These are phyloP conservation scores for Myxozyma geophila DNA, from an alignment of 805 yeast species.

Conservation along the genomic window DNA sequence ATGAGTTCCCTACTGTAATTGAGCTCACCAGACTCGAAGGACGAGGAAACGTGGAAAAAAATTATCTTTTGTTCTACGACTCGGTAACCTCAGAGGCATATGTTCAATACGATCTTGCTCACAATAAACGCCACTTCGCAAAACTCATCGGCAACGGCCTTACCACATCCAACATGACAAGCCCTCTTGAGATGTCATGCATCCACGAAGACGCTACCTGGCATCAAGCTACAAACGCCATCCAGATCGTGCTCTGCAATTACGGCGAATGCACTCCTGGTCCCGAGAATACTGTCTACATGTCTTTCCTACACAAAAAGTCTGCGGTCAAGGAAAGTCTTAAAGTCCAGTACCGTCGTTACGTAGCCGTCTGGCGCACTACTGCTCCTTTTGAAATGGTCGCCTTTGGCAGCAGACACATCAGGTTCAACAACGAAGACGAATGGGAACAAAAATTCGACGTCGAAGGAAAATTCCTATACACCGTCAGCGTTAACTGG, in stretches of 20 bases:
- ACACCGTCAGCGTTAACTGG: slow-evolving; percentile 35
- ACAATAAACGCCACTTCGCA: slow-evolving; percentile 27
- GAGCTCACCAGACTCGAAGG: slow-evolving; percentile 33
- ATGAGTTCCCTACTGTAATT: slow-evolving; percentile 29
- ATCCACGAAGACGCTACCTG: slow-evolving; percentile 29
- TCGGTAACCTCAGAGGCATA: slow-evolving; percentile 18
- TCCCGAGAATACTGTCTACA: slow-evolving; percentile 31
- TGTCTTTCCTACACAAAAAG: slow-evolving; percentile 31
- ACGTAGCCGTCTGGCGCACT: slow-evolving; percentile 31
- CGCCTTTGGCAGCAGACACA: slow-evolving; percentile 18
- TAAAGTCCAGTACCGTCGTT: slow-evolving; percentile 31
- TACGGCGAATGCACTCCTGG: slow-evolving; percentile 33
- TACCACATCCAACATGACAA: slow-evolving; percentile 31
- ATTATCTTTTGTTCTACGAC: slow-evolving; percentile 32
- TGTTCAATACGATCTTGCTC: slow-evolving; percentile 33
- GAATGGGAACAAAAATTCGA: slow-evolving; percentile 33
- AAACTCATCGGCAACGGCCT: slow-evolving; percentile 36
- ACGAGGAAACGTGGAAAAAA: slow-evolving; percentile 28
- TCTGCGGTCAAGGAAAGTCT: slow-evolving; percentile 12
- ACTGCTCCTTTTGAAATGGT: slow-evolving; percentile 31
- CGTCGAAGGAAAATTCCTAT: slow-evolving; percentile 34
- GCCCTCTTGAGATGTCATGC: slow-evolving; percentile 29
- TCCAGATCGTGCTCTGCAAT: slow-evolving; percentile 32
- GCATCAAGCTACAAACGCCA: slow-evolving; percentile 37
- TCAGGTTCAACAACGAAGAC: slow-evolving; percentile 34